Conservation (phyloP, 1,284 basidiomycete genomes). For the Marasmius oreades region DNA sequence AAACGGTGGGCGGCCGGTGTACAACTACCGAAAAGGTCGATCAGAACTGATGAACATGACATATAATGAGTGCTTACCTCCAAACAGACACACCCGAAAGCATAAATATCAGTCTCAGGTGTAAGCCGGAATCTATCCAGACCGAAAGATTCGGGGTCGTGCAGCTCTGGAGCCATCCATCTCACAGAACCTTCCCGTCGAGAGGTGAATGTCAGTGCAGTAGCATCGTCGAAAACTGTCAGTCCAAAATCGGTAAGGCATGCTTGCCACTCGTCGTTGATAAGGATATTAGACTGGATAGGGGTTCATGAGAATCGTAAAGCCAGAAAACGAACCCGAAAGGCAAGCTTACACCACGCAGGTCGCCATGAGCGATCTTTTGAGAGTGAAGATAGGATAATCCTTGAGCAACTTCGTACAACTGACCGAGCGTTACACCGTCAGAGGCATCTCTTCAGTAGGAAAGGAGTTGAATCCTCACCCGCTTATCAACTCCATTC, state of each 20-base stretch:
- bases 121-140: slow-evolving; percentile 10
- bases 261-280: slow-evolving; percentile 16
- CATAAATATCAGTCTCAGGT: slow-evolving; percentile 8
- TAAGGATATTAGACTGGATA: slow-evolving; percentile 19
- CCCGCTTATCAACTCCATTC: not conserved
- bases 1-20: slow-evolving; percentile 14
- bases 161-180: slow-evolving; percentile 26
- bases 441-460: too few species aligned
- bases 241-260: slow-evolving; percentile 23
- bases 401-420: slow-evolving; percentile 12
- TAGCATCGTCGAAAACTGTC: slow-evolving; percentile 14
- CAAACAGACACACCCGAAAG: slow-evolving; percentile 12
- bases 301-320: not conserved
- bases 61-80: slow-evolving; percentile 4
- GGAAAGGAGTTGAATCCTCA: not conserved
- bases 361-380: slow-evolving; percentile 13
- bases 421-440: slow-evolving; percentile 1
- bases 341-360: slow-evolving; percentile 6
- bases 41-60: not conserved
- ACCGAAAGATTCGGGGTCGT: slow-evolving; percentile 12
- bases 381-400: slow-evolving; percentile 15
- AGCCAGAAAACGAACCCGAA: not conserved
- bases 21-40: slow-evolving; percentile 8
- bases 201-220: slow-evolving; percentile 3
- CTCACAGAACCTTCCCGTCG: slow-evolving; percentile 15